Evolutionary conservation across 257 asterid species (phyloP).

Genomic region (Rhazya stricta): DNA sequence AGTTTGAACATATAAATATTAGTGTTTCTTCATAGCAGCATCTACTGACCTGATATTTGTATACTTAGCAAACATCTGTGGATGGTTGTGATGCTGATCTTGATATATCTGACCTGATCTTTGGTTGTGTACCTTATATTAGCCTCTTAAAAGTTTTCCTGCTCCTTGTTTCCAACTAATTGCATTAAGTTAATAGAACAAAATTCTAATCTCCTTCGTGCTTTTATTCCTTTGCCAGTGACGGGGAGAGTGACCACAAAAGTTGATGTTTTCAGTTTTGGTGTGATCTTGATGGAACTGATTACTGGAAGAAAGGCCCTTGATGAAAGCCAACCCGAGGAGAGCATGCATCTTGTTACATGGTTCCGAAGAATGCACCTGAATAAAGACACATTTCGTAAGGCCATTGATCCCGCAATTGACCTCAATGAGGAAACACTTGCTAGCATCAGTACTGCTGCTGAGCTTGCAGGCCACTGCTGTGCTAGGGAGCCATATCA

Average conservation of each 20-base stretch:
- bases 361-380: constrained; percentile 88
- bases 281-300: constrained; percentile 91
- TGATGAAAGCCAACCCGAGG: constrained; percentile 91
- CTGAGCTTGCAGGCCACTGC: constrained; percentile 92
- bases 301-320: constrained; percentile 89
- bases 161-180: background rate
- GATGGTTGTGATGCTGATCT: too few species aligned
- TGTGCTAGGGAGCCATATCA: constrained; percentile 87
- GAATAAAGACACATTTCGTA: constrained; percentile 71
- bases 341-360: constrained; percentile 90
- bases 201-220: constrained; percentile 6
- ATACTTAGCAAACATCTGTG: too few species aligned
- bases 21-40: too few species aligned
- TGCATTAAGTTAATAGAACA: background rate
- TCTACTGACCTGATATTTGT: background rate
- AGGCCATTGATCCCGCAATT: constrained; percentile 85
- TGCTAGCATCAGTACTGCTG: constrained; percentile 71
- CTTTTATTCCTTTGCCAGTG: constrained; percentile 40
- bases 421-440: constrained; percentile 62
- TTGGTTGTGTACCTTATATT: background rate
- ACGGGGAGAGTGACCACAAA: constrained; percentile 93
- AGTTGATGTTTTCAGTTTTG: constrained; percentile 91
- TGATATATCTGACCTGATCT: too few species aligned
- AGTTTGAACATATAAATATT: background rate
- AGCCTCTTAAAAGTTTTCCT: background rate